Evolutionary conservation across 2,329 filamentous ascomycete species (phyloP).

Genomic region (Apiospora kogelbergensis): DNA sequence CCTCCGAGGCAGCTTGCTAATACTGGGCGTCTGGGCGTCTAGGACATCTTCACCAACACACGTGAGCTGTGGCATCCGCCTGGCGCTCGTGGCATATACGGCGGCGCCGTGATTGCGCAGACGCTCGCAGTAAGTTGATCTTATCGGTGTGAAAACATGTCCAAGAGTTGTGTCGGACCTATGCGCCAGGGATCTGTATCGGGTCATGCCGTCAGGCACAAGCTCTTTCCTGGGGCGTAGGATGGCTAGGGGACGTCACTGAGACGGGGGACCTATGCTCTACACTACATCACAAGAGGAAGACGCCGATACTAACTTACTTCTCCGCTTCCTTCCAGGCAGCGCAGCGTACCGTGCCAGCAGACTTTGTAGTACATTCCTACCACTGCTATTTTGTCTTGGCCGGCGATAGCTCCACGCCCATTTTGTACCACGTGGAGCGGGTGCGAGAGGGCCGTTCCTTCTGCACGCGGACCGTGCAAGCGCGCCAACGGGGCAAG

Average conservation of each 20-base stretch:
- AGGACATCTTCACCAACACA: constrained; percentile 95
- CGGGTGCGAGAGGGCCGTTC: constrained; percentile 86
- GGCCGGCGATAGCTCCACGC: constrained; percentile 79
- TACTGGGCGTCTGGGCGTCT: neutral
- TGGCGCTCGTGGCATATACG: constrained; percentile 89
- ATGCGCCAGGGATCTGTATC: neutral
- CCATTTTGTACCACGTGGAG: constrained; percentile 94
- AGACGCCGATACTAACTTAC: neutral
- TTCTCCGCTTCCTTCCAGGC: constrained; percentile 55
- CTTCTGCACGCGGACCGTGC: constrained; percentile 92
- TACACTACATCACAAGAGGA: neutral
- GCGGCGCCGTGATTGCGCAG: constrained; percentile 91
- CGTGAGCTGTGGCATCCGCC: constrained; percentile 89
- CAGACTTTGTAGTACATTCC: constrained; percentile 81
- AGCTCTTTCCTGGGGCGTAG: neutral
- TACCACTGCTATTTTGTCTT: constrained; percentile 99
- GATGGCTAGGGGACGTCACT: neutral
- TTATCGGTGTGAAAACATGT: too few species aligned
- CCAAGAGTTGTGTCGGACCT: neutral
- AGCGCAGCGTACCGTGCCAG: constrained; percentile 82
- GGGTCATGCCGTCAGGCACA: neutral
- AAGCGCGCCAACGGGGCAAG: constrained; percentile 82
- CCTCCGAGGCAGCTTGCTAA: neutral
- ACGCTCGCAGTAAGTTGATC: constrained; percentile 29
- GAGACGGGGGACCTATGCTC: neutral